Evolutionary conservation across 768 basidiomycete genomes (phyloP), one percentile per base, ranked within the genome.

Genomic region (Sistotremastrum niveocremeum): DNA sequence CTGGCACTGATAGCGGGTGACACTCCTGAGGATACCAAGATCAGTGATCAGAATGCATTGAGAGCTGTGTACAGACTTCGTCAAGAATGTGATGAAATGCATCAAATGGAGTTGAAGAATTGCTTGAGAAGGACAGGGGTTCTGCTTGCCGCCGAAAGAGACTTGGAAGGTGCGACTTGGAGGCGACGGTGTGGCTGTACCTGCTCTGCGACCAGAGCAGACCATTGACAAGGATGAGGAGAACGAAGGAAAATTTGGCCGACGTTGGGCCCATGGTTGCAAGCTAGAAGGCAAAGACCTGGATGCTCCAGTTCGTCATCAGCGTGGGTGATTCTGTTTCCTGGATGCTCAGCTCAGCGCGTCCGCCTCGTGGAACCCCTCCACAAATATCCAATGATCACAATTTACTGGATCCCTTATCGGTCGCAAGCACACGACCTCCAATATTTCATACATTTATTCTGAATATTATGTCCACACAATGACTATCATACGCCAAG

Each of bases 121-220:
- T 34, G 28, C 33, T 5, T 32, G 20, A 32, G 31, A 34, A 8
- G n/a, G 39, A 42, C 34, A 7, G 6, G 45, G 45, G 36, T 46
- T 44, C 38, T 46, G 41, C 20, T 4, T 3, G 44, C 39, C 33
- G 11, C 33, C n/a, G 42, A 41, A 30, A 34, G 40, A 9, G 56
- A 37, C 39, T 33, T 9, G 28, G 34, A 31, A 2, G 39, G 7
- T 65, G 48, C 70, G 69, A 60, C 70, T 70, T 53, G 68, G 43
- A 46, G 42, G 42, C 7, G 11, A 37, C 37, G 44, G 28, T 49
- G 45, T 52, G 47, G 53, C 52, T 52, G 47, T 58, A 59, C 28
- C 56, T 56, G 50, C 56, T 59, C 39, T 59, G 71, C 10, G 83
- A 79, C 80, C 77, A 84, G 34, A 87, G 67, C 20, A 83, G 45